These are phyloP conservation scores for Neurospora sp. DNA, from an alignment of 495 filamentous ascomycete genomes.

Conservation along the genomic window DNA sequence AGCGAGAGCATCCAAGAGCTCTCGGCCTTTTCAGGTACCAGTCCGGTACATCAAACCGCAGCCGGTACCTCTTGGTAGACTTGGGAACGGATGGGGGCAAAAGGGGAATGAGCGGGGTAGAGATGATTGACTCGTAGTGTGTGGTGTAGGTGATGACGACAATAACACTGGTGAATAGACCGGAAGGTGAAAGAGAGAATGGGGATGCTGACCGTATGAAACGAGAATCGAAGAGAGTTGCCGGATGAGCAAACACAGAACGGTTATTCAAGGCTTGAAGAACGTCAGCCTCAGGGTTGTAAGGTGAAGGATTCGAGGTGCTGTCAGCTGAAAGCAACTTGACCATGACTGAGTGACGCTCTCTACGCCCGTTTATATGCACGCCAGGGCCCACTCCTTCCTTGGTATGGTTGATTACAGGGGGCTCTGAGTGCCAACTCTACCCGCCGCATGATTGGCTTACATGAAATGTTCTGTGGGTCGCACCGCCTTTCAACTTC, in stretches of 20 bases:
- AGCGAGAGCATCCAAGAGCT: background rate
- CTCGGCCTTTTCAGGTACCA: background rate
- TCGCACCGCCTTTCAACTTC: conserved; percentile 9
- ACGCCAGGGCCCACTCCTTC: conserved; percentile 1
- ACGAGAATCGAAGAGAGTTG: background rate
- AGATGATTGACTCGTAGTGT: background rate
- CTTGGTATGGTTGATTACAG: conserved; percentile 7
- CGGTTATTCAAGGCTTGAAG: background rate
- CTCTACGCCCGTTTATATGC: conserved; percentile 16
- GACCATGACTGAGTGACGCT: background rate
- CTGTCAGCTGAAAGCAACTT: conserved; percentile 4
- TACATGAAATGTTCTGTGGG: background rate
- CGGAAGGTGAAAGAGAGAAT: background rate
- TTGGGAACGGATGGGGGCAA: background rate
- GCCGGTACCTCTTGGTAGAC: background rate
- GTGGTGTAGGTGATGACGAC: background rate
- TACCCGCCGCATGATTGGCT: conserved; percentile 8
- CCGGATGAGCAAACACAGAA: background rate
- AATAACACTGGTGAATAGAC: background rate
- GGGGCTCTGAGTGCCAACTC: background rate
- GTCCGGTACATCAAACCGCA: background rate
- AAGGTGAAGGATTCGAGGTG: background rate
- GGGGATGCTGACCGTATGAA: background rate
- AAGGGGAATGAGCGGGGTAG: background rate
- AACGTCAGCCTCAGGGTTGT: background rate